A percentile compares a stretch with the other conserved stretches of the same genome.
Evolutionary conservation across 176 grass and related monocot genomes (phyloP).

Genomic region (Oryza nivara): DNA sequence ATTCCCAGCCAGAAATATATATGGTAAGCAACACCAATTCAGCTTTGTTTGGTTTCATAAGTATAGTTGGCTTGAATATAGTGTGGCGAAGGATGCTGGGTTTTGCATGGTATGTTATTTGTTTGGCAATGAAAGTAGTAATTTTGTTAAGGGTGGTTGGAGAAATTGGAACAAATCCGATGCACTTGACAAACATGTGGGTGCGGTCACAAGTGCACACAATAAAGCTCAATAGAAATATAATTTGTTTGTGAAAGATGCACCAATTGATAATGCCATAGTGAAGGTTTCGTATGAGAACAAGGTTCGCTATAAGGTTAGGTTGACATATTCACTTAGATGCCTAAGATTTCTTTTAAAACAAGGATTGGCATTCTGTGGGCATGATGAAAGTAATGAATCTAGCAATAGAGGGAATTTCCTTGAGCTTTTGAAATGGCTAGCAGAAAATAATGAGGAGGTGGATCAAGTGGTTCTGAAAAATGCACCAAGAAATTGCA

Average conservation of each 20-base stretch:
- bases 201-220: neutral
- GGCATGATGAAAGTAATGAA: neutral
- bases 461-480: neutral
- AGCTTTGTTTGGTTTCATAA: neutral
- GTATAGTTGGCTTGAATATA: neutral
- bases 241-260: neutral
- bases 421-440: neutral
- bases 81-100: neutral
- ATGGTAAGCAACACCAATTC: neutral
- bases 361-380: neutral
- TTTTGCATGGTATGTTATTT: slow-evolving; percentile 1
- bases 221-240: neutral
- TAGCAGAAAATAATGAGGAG: neutral
- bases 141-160: neutral
- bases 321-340: neutral
- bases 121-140: neutral
- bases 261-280: neutral
- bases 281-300: neutral
- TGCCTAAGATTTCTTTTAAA: neutral
- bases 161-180: neutral
- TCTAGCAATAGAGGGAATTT: neutral
- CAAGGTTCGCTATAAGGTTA: neutral
- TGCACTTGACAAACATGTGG: neutral
- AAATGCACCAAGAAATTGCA: neutral
- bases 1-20: neutral